Evolutionary conservation across 768 basidiomycete species (phyloP).

Genomic region (Termitomyces sp.): DNA sequence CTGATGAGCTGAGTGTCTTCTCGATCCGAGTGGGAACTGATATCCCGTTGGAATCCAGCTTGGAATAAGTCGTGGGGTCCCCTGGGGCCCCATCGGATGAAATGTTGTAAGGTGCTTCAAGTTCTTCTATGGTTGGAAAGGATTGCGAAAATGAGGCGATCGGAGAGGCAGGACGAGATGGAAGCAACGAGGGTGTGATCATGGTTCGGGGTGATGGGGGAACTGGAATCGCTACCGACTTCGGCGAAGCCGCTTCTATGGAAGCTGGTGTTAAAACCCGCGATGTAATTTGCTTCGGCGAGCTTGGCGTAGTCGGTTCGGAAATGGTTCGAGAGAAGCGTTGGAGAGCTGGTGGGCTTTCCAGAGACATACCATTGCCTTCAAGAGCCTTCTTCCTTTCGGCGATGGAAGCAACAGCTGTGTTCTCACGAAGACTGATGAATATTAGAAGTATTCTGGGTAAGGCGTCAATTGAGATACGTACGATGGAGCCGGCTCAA

Average conservation of each 20-base stretch:
- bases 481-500: slow-evolving; percentile 31
- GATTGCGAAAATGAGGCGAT: slow-evolving; percentile 56
- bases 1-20: slow-evolving; percentile 19
- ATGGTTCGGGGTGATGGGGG: slow-evolving; percentile 54
- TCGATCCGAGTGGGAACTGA: slow-evolving; percentile 31
- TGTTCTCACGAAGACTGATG: slow-evolving; percentile 13
- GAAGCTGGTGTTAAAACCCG: slow-evolving; percentile 24
- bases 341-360: slow-evolving; percentile 35
- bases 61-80: slow-evolving; percentile 19
- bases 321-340: slow-evolving; percentile 50
- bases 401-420: slow-evolving; percentile 52
- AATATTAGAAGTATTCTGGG: slow-evolving; percentile 3
- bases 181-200: slow-evolving; percentile 59
- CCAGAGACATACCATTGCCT: slow-evolving; percentile 62
- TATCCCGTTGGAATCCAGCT: background rate
- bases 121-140: slow-evolving; percentile 77
- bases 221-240: slow-evolving; percentile 27
- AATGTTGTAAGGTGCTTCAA: slow-evolving; percentile 49
- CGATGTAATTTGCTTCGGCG: slow-evolving; percentile 28
- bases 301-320: slow-evolving; percentile 36
- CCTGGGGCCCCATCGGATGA: slow-evolving; percentile 42
- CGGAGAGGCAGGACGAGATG: slow-evolving; percentile 67
- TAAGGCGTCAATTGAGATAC: slow-evolving; percentile 11
- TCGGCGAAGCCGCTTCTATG: slow-evolving; percentile 19
- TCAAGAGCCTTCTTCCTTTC: slow-evolving; percentile 76